Evolutionary conservation across 1,284 basidiomycete genomes (phyloP), one percentile per base, ranked within the genome.

Genomic region (Cryptococcus hybrid): DNA sequence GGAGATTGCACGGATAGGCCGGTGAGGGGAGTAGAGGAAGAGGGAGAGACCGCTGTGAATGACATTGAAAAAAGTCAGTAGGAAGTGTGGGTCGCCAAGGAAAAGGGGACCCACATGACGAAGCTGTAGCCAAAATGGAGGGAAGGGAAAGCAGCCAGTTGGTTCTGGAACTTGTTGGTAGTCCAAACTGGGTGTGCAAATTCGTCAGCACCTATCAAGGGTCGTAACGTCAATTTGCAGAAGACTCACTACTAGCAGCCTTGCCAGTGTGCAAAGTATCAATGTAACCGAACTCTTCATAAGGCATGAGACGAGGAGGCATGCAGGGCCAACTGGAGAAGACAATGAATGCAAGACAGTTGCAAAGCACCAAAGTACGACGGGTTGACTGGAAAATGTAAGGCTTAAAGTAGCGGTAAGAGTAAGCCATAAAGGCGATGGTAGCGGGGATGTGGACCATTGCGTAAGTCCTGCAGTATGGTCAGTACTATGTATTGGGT

Each of bases 361-460:
- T 77, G 56, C 69, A 76, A 9, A 75, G 46, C 18, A 74, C 75
- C 45, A 77, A 65, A 11, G 75, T 77, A 35, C 75, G 65, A 45
- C 75, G 62, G 3, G 70, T 67, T 8, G 67, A 62, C 42, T 75
- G 72, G 64, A 74, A 77, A 34, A 70, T 57, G 24, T 58, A 57
- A 7, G 73, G 63, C 7, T 63, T 63, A 50, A 74, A 74, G 44
- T 66, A 64, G 47, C 58, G 57, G 52, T 72, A 77, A 12, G 70
- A 68, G 55, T 74, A 76, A 18, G 58, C 72, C 57, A 77, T 69
- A 64, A 74, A 77, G 38, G 66, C 62, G 58, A 77, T 76, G 5
- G 74, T 77, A 3, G 74, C 75, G 15, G 75, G 75, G 45, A 77
- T 76, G 56, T 76, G 74, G 34, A 77, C 72, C 71, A 75, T 75